phyloP scores from a whole-genome alignment of 2,329 filamentous ascomycete species.

The Furcasterigmium sp. region DNA sequence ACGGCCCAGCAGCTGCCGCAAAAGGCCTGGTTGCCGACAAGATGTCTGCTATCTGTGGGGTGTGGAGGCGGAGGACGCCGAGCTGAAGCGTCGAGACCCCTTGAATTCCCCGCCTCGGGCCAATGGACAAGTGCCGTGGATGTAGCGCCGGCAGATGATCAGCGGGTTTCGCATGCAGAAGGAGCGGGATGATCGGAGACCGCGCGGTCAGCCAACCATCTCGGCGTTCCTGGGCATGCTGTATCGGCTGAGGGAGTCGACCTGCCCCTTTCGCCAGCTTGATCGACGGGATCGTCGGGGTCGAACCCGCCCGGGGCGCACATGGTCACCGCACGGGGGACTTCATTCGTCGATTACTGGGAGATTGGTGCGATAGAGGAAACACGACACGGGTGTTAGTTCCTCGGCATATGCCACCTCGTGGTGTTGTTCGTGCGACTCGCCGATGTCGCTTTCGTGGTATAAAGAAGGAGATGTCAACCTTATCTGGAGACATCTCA shows the following conservation, averaged over 20 bases:
- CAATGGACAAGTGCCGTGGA: too few relatives aligned
- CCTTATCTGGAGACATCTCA: too few relatives aligned
- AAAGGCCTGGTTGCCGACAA: too few relatives aligned
- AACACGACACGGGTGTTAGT: neutral
- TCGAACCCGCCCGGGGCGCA: neutral
- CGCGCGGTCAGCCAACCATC: conserved; percentile 11
- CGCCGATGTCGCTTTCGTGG: neutral
- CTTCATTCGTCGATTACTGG: neutral
- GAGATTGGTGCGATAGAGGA: neutral
- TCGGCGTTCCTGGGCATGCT: conserved; percentile 9
- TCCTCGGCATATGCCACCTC: neutral
- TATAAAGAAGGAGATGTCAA: too few relatives aligned
- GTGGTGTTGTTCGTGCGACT: neutral
- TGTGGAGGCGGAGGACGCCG: too few relatives aligned
- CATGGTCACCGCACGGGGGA: conserved; percentile 3
- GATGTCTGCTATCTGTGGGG: too few relatives aligned
- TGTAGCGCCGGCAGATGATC: too few relatives aligned
- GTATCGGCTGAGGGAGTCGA: conserved; percentile 8
- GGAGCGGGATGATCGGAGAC: too few relatives aligned
- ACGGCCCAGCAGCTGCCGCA: too few relatives aligned
- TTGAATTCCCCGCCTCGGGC: too few relatives aligned
- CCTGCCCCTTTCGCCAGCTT: conserved; percentile 10
- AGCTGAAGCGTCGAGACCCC: too few relatives aligned
- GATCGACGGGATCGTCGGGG: conserved; percentile 5
- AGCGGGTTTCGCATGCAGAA: too few relatives aligned